A percentile compares a stretch with the other conserved stretches of the same genome.
Conservation (phyloP, 2,329 filamentous ascomycete genomes). For the Cladophialophora immunda region DNA sequence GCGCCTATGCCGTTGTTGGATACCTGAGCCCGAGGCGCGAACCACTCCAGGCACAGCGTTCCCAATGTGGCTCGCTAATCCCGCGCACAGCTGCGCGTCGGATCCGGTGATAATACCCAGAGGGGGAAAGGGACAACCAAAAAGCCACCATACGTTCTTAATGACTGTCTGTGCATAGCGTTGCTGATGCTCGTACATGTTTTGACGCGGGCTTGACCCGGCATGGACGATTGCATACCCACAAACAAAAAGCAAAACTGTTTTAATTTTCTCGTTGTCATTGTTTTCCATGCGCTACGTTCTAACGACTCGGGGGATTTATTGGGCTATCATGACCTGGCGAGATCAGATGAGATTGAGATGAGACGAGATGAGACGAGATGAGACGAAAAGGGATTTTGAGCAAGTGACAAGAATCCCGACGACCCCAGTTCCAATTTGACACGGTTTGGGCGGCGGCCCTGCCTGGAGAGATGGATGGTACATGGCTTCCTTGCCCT, state of each 20-base stretch:
- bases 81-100: constrained; percentile 23
- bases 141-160: constrained; percentile 12
- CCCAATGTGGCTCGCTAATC: neutral
- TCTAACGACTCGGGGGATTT: neutral
- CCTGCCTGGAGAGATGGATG: neutral
- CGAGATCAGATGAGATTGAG: neutral
- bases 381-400: neutral
- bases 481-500: neutral
- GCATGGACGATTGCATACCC: constrained; percentile 14
- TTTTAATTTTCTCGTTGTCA: neutral
- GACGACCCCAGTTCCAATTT: neutral
- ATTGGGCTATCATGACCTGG: neutral
- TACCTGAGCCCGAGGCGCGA: neutral
- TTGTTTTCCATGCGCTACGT: neutral
- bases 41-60: neutral
- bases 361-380: neutral
- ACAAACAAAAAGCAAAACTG: constrained; percentile 10
- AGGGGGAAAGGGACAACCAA: constrained; percentile 1
- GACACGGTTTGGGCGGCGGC: neutral
- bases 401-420: neutral
- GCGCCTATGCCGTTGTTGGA: constrained; percentile 3
- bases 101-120: constrained; percentile 22
- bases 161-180: constrained; percentile 8
- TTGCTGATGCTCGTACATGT: neutral
- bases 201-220: neutral